Base-by-base conservation (phyloP, 108 stramenopile genomes). In the Poteriospumella lacustris region DNA sequence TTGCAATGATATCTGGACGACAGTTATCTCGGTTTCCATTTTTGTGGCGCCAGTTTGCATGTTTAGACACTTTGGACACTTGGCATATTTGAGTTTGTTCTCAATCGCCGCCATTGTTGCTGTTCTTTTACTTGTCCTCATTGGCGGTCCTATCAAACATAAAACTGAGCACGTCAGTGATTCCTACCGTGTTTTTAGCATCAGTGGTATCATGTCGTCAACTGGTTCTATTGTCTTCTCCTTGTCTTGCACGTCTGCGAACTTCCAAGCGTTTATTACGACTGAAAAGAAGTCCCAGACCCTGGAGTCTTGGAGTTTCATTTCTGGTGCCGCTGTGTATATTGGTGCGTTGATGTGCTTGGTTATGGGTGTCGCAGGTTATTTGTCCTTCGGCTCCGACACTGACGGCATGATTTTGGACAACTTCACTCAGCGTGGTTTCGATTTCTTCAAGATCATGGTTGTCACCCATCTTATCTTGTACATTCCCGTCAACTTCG, bases 161-260 rank as follows among this genome's bases (percentile, higher is more conserved):
- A n/a, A n/a, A n/a, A 38, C 39, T 29, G 26, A 1, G 31, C 68
- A 78, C 69, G 75, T 2, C 68, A 78, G 52, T 28, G 68, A 29
- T 52, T 28, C 68, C 29, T 79, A 36, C 9, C 39, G 39, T 78
- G 78, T 77, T 78, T 72, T 77, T 31, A 78, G 28, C 78, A 69
- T 77, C 5, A 19, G 12, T 78, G 78, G 40, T 38, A 19, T 70
- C 38, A 19, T 79, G 0, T 40, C 69, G 0, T 77, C 78, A 44
- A 38, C 77, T 68, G 80, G 80, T 12, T 80, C 80, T 34, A 75
- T 80, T 58, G 80, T 80, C 26, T 80, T 80, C 73, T 75, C 78
- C 24, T 36, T 80, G 39, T 42, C 78, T 31, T 73, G 42, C 38
- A 72, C 80, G 15, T 44, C 80, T 39, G 80, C 80, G 0, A 78